These are phyloP conservation scores for Umbelopsis sp. DNA, from an alignment of 371 early-diverging fungal species.

Conservation along the genomic window DNA sequence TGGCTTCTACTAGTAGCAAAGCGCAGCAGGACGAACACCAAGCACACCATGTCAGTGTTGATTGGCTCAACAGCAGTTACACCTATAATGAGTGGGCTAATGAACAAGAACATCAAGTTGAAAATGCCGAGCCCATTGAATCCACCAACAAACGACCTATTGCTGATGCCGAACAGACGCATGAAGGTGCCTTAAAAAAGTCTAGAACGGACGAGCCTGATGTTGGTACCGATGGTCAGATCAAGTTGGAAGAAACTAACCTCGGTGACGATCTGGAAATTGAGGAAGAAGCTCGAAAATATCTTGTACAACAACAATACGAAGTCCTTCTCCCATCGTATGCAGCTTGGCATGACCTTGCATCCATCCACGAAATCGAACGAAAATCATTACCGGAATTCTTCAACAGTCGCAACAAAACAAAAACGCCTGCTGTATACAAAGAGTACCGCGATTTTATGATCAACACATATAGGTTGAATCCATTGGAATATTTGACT, in stretches of 20 bases:
- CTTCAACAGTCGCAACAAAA: conserved; percentile 87
- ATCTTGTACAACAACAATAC: conserved; percentile 74
- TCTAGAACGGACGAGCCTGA: conserved; percentile 17
- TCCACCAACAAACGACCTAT: conserved; percentile 29
- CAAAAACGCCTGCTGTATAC: conserved; percentile 92
- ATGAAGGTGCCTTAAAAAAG: conserved; percentile 22
- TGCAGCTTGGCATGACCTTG: conserved; percentile 92
- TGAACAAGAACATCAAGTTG: conserved; percentile 62
- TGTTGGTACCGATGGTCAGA: conserved; percentile 21
- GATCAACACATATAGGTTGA: conserved; percentile 94
- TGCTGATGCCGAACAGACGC: conserved; percentile 22
- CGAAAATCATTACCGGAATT: conserved; percentile 93
- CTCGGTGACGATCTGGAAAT: conserved; percentile 42
- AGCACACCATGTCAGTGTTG: conserved; percentile 62
- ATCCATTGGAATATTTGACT: conserved; percentile 93
- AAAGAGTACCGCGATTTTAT: conserved; percentile 97
- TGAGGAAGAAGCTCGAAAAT: conserved; percentile 68
- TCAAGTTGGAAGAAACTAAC: conserved; percentile 26
- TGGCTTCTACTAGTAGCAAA: conserved; percentile 31
- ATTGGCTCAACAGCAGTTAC: conserved; percentile 75
- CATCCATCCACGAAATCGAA: conserved; percentile 87
- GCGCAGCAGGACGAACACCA: conserved; percentile 51
- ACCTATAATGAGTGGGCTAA: conserved; percentile 78
- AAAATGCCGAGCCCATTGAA: conserved; percentile 20
- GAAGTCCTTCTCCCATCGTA: conserved; percentile 90